Percentiles rank a stretch among this genome's conserved stretches.
Conservation (phyloP, 257 asterid species). For the Avicennia marina region DNA sequence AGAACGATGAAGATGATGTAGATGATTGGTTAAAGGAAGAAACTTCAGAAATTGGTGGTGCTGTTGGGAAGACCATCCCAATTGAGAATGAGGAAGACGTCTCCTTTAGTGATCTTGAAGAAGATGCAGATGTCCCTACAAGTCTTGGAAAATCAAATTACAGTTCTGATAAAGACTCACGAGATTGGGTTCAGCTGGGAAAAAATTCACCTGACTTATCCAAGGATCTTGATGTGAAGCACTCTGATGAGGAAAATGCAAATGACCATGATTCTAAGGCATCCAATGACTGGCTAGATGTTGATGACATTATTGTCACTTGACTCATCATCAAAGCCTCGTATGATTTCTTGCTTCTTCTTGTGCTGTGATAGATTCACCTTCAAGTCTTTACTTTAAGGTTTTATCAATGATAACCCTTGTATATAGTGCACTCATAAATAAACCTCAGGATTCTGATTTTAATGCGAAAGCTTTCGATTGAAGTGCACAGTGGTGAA, state of each 20-base stretch:
- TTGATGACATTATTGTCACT: constrained; percentile 59
- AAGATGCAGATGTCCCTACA: constrained; percentile 53
- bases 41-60: constrained; percentile 37
- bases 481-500: no score
- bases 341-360: not conserved
- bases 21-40: constrained; percentile 99
- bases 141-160: constrained; percentile 43
- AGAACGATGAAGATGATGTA: constrained; percentile 60
- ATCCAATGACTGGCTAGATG: constrained; percentile 70
- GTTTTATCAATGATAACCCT: not conserved
- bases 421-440: not conserved
- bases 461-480: no score
- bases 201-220: constrained; percentile 37
- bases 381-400: not conserved
- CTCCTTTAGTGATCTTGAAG: constrained; percentile 98
- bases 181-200: constrained; percentile 81
- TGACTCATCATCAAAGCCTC: constrained; percentile 15
- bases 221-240: constrained; percentile 20
- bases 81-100: constrained; percentile 87
- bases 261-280: constrained; percentile 28
- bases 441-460: not conserved
- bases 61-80: constrained; percentile 39
- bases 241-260: constrained; percentile 12
- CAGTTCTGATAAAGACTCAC: constrained; percentile 69
- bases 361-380: not conserved